Conservation (phyloP, 495 filamentous ascomycete genomes). For the Aspergillus carlsbadensis region DNA sequence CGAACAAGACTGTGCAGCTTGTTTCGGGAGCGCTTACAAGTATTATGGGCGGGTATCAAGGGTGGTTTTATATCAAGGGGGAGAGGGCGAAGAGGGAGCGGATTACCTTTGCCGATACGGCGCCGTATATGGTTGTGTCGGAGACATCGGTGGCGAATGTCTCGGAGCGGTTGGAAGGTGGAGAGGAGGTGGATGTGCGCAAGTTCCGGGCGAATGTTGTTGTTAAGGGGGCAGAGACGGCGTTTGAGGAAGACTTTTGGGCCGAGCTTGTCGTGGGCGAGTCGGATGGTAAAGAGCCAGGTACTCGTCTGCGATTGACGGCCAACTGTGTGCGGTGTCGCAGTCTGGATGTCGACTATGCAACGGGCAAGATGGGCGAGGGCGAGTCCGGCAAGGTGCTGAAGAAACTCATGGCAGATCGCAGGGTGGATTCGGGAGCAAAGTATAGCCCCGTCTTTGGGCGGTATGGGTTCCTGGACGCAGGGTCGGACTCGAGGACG, state of each 20-base stretch:
- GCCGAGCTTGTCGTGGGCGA: conserved; percentile 52
- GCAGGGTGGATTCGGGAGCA: conserved; percentile 70
- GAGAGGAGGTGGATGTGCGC: conserved; percentile 63
- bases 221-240: conserved; percentile 53
- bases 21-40: too few relatives aligned
- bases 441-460: conserved; percentile 84
- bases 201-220: conserved; percentile 90
- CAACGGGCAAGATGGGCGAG: conserved; percentile 62
- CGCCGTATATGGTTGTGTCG: conserved; percentile 72
- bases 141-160: conserved; percentile 68
- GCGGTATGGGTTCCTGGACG: conserved; percentile 67
- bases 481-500: conserved; percentile 22
- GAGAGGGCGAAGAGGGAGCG: conserved; percentile 26
- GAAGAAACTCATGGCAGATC: conserved; percentile 75
- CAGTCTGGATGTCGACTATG: conserved; percentile 81
- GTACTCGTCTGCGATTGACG: conserved; percentile 55
- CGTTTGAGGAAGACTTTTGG: conserved; percentile 91
- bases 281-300: neutral
- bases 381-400: conserved; percentile 66
- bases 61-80: neutral
- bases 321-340: conserved; percentile 80
- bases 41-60: neutral
- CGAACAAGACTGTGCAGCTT: too few relatives aligned
- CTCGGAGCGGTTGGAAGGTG: conserved; percentile 54
- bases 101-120: conserved; percentile 79